phyloP scores from a whole-genome alignment of 2,329 filamentous ascomycete species.

The Paecilomyces niveus region DNA sequence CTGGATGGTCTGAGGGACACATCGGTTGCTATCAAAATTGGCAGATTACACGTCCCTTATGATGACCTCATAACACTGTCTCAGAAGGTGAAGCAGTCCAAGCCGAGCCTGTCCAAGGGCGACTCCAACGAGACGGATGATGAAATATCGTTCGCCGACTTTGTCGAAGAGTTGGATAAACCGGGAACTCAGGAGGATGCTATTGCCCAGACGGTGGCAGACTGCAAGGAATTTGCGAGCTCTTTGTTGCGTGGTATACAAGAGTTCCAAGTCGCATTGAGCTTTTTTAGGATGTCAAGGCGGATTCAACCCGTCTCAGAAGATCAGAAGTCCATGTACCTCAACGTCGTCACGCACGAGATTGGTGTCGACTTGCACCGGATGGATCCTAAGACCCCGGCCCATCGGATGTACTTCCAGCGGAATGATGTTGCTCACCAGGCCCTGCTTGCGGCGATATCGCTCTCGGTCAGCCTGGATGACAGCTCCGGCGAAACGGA shows the following conservation, averaged over 20 bases:
- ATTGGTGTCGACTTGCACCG: conserved; percentile 88
- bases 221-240: conserved; percentile 85
- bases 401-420: conserved; percentile 97
- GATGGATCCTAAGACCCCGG: conserved; percentile 83
- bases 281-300: conserved; percentile 81
- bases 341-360: conserved; percentile 93
- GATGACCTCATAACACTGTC: conserved; percentile 63
- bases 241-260: conserved; percentile 89
- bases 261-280: conserved; percentile 91
- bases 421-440: conserved; percentile 90
- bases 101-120: conserved; percentile 26
- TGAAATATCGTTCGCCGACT: conserved; percentile 61
- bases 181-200: conserved; percentile 61
- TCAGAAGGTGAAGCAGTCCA: conserved; percentile 24
- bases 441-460: conserved; percentile 83
- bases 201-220: conserved; percentile 75
- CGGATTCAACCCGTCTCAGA: conserved; percentile 63
- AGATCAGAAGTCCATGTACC: conserved; percentile 62
- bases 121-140: conserved; percentile 39
- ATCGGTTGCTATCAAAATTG: conserved; percentile 82
- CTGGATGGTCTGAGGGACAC: conserved; percentile 84
- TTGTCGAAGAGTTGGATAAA: conserved; percentile 66
- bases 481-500: conserved; percentile 82
- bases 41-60: conserved; percentile 80
- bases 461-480: conserved; percentile 84